Evolutionary conservation across 306 rosid species (phyloP), one percentile per base, ranked within the genome.

Genomic region (Hippophae rhamnoides): DNA sequence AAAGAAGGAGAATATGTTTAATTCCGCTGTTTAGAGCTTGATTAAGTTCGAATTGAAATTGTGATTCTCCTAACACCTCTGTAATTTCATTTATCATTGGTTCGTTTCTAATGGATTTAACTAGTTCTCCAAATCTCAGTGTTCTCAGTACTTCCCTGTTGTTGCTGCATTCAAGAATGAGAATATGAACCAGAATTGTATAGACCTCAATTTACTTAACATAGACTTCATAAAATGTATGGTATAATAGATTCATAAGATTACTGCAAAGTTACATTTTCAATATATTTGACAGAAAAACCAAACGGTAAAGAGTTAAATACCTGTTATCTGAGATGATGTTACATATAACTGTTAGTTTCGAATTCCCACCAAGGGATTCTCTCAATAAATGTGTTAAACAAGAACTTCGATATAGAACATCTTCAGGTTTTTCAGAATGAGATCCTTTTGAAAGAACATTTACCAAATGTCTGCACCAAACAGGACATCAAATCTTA

Each of bases 341-440:
- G 53, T 93, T 86, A 58, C 97, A 93, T 43, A 88, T 81, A 47
- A 93, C 82, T 42, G 88, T 86, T 66, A 93, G 86, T 76, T 76
- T 93, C 51, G 94, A 82, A 79, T 88, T 93, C 70, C 97, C 97
- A 52, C 97, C 99, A 47, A 93, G 76, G 46, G 95, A 78, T 66
- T 88, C 99, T 56, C 70, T 73, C 53, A 92, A 66, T 68, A 92
- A 67, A 58, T 76, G 81, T 5, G 96, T 82, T 82, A 92, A 86
- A 73, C 90, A 92, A 51, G 88, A 88, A 52, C 70, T 69, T 69
- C 62, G 67, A 61, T 63, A 80, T 12, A 81, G 69, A 52, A 58
- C 63, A 62, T 74, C 86, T 72, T 73, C 85, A 56, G 67, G 67
- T 60, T 79, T 77, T 68, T 75, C 87, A 26, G 68, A 66, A 46